Conservation (phyloP, 2,329 filamentous ascomycete genomes). For the Colletotrichum siamense region DNA sequence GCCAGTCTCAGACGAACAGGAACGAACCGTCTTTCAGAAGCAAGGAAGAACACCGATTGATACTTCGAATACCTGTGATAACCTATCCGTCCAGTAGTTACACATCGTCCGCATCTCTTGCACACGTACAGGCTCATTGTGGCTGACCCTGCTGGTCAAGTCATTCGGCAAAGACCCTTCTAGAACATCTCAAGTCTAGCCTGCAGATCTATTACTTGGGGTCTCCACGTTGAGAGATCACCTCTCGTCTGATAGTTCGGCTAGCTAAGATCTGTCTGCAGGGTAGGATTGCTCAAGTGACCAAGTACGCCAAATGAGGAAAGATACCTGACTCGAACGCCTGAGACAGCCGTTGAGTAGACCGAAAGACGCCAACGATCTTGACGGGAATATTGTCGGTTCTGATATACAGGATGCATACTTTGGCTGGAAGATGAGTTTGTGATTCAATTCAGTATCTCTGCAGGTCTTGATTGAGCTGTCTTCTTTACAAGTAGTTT, state of each 20-base stretch:
- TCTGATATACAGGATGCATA: neutral
- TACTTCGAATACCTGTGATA: neutral
- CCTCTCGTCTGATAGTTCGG: neutral
- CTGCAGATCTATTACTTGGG: neutral
- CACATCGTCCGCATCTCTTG: neutral
- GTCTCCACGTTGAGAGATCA: neutral
- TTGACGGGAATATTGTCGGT: neutral
- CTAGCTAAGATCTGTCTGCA: neutral
- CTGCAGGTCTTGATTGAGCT: neutral
- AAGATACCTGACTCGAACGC: neutral
- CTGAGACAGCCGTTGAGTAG: neutral
- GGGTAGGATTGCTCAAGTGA: neutral
- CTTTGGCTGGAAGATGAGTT: neutral
- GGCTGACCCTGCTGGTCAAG: neutral
- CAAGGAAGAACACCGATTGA: neutral
- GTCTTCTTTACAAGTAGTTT: neutral
- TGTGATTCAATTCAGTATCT: neutral
- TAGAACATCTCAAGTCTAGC: neutral
- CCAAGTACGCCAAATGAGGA: neutral
- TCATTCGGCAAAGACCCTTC: neutral
- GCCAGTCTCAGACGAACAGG: neutral
- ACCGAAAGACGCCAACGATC: neutral
- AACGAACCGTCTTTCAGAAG: neutral
- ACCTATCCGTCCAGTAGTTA: neutral
- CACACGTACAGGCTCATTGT: neutral